Conservation (phyloP, 345 rosid species). For the Nasturtium officinale region DNA sequence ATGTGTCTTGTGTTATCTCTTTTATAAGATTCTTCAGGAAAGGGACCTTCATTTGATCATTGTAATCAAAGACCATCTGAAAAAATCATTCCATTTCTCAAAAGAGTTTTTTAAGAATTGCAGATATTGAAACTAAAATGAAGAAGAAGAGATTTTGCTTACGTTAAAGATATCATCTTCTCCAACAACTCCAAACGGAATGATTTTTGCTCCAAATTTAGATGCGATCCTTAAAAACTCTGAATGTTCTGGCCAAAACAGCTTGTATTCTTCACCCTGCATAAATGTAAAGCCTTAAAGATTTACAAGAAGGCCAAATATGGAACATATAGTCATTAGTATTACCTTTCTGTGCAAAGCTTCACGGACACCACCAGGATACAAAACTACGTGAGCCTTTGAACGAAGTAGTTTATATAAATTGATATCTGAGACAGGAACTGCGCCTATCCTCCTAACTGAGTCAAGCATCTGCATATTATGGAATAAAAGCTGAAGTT, state of each 20-base stretch:
- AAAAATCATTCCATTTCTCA: conserved; percentile 21
- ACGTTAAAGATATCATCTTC: conserved; percentile 76
- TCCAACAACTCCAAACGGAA: conserved; percentile 75
- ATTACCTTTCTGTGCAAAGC: conserved; percentile 68
- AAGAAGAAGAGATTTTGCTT: conserved; percentile 41
- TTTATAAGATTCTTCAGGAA: conserved; percentile 50
- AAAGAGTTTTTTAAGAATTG: not conserved
- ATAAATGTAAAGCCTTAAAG: not conserved
- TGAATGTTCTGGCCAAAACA: conserved; percentile 71
- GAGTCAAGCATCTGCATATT: conserved; percentile 47
- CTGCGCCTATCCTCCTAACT: conserved; percentile 58
- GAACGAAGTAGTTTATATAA: conserved; percentile 65
- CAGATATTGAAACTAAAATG: not conserved
- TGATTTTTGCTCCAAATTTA: conserved; percentile 71
- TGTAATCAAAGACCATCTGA: conserved; percentile 63
- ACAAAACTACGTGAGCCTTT: conserved; percentile 63
- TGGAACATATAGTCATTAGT: conserved; percentile 15
- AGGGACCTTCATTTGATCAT: conserved; percentile 73
- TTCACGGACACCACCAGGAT: conserved; percentile 82
- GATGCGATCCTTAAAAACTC: conserved; percentile 82
- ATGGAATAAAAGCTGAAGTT: no score
- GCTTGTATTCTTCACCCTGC: conserved; percentile 76
- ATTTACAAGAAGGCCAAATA: conserved; percentile 24
- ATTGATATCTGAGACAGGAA: conserved; percentile 62
- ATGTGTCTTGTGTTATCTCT: conserved; percentile 43